phyloP scores from a whole-genome alignment of 768 basidiomycete species.

The Boletus reticuloceps region DNA sequence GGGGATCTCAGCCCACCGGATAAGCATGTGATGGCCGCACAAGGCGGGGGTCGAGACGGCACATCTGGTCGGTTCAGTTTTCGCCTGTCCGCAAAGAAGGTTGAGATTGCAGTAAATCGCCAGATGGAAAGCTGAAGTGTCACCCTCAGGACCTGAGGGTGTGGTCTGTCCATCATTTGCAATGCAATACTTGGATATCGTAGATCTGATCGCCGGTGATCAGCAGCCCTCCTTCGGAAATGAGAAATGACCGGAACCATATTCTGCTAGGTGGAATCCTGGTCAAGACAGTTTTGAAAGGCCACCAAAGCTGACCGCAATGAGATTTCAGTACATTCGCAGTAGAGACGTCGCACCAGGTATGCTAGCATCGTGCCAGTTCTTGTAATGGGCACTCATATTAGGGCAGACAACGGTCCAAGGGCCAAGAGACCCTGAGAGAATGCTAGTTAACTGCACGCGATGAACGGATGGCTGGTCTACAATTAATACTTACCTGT shows the following conservation, averaged over 20 bases:
- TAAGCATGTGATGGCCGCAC: too few relatives aligned
- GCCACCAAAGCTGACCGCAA: not conserved
- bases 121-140: not conserved
- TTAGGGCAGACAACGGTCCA: too few relatives aligned
- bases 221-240: not conserved
- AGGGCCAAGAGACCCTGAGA: too few relatives aligned
- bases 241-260: not conserved
- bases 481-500: not conserved
- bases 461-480: not conserved
- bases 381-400: not conserved
- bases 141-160: not conserved
- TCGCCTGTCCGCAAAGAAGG: too few relatives aligned
- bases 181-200: not conserved
- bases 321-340: too few relatives aligned
- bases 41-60: too few relatives aligned
- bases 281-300: not conserved
- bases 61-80: too few relatives aligned
- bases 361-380: not conserved
- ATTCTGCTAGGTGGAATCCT: not conserved
- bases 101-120: not conserved
- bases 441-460: too few relatives aligned
- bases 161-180: too few relatives aligned
- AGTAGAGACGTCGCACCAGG: not conserved
- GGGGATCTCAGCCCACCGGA: too few relatives aligned
- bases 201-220: conserved; percentile 2